Conservation (phyloP, 495 filamentous ascomycete genomes). For the Trichoderma parareesei region DNA sequence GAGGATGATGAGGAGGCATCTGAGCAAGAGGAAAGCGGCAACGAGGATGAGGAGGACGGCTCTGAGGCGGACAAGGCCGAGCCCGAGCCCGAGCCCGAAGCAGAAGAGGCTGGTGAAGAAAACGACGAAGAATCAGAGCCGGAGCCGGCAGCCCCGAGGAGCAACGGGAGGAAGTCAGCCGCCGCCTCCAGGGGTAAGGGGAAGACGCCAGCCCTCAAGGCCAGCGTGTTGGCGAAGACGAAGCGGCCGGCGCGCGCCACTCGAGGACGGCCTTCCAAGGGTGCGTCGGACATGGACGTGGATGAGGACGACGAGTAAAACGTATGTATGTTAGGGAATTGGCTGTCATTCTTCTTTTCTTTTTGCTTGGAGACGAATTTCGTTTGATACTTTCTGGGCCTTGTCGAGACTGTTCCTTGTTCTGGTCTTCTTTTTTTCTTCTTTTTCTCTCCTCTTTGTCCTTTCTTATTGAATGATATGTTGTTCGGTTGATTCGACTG, state of each 20-base stretch:
- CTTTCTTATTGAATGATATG: background rate
- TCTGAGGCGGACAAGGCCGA: slow-evolving; percentile 21
- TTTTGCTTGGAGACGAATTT: slow-evolving; percentile 2
- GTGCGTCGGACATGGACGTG: slow-evolving; percentile 7
- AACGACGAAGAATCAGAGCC: slow-evolving; percentile 1
- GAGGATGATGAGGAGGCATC: slow-evolving; percentile 4
- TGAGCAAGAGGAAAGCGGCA: slow-evolving; percentile 13
- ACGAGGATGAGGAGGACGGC: slow-evolving; percentile 21
- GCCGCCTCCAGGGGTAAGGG: slow-evolving; percentile 7
- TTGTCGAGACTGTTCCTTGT: background rate
- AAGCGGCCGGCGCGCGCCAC: background rate
- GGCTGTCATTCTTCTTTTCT: background rate
- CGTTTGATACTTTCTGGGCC: background rate
- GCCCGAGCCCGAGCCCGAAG: slow-evolving; percentile 17
- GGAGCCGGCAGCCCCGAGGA: background rate
- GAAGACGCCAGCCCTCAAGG: slow-evolving; percentile 11
- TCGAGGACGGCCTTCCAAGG: background rate
- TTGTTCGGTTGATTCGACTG: too few relatives aligned
- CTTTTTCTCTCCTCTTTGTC: too few relatives aligned
- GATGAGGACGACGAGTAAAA: slow-evolving; percentile 10
- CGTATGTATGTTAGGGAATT: background rate
- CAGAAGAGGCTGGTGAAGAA: slow-evolving; percentile 6
- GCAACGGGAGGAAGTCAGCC: slow-evolving; percentile 6
- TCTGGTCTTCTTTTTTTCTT: too few relatives aligned
- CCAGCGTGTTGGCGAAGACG: background rate